Evolutionary conservation across 768 basidiomycete species (phyloP), one percentile per base, ranked within the genome.

Genomic region (Hericium erinaceus): DNA sequence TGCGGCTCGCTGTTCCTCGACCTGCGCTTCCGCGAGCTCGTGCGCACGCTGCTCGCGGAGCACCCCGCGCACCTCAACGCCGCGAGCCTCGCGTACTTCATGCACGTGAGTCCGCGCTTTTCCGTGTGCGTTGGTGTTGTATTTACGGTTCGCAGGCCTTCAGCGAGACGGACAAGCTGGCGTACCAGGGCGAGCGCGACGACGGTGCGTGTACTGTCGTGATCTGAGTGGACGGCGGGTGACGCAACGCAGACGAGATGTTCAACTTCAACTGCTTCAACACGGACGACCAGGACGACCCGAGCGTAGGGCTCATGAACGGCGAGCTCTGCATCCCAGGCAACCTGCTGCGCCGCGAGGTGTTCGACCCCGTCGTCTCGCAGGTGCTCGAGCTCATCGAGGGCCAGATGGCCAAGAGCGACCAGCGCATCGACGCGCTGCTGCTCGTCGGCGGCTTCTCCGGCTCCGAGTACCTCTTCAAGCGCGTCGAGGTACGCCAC

Each of bases 201-300:
- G 92, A 94, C 66, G 82, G 89, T 88, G 68, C 52, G 78, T 67
- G 5, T 46, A 39, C 16, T 9, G 54, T 13, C 52, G 46, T 48
- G 38, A 28, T 44, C 10, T 44, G 9, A 3, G 20, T 4, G 20
- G 10, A 44, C 20, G 3, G 15, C 16, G 9, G 49, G 15, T 50
- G 15, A 15, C 49, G 15, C 58, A 20, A 54, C 37, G 39, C 58
- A 92, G 91, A 85, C 28, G 85, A 81, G 57, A 85, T 84, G 75
- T 93, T 93, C 73, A 83, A 89, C 67, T 94, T 93, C 70, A 92
- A 84, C 37, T 92, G 89, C 69, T 94, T 94, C 77, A 93, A 93
- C 61, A 83, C 85, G 15, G 84, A 89, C 62, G 89, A 92, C 66
- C 83, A 85, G 8, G 80, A 91, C 64, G 92, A 94, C 68, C 79